A percentile compares a stretch with the other conserved stretches of the same genome.
phyloP scores from a whole-genome alignment of 2,329 filamentous ascomycete genomes.

The Talaromyces sp. region DNA sequence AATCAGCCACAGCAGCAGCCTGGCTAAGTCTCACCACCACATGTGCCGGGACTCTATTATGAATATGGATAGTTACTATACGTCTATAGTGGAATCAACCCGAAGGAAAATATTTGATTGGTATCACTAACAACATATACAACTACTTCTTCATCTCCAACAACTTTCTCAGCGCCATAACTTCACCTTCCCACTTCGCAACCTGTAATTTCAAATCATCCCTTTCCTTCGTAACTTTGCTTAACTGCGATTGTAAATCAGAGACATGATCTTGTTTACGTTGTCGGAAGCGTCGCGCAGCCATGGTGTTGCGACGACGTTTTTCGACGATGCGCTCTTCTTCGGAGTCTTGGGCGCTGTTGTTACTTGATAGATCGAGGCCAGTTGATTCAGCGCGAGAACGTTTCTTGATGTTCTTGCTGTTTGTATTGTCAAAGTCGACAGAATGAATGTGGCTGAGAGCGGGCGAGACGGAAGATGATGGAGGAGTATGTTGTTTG shows the following conservation, averaged over 20 bases:
- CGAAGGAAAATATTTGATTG: not conserved
- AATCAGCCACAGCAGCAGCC: not conserved
- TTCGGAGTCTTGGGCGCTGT: constrained; percentile 18
- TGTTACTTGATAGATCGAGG: constrained; percentile 13
- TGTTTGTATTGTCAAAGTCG: not conserved
- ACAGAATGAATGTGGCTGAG: constrained; percentile 9
- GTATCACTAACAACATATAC: not conserved
- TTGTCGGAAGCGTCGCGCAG: constrained; percentile 37
- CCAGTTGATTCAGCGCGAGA: constrained; percentile 10
- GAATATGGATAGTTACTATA: not conserved
- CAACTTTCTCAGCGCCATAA: constrained; percentile 31
- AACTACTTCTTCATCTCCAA: constrained; percentile 19
- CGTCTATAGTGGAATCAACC: not conserved
- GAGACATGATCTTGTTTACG: constrained; percentile 33
- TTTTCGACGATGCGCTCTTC: constrained; percentile 26
- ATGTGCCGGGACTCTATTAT: not conserved
- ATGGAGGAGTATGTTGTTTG: constrained; percentile 9
- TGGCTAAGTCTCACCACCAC: not conserved
- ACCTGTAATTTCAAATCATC: constrained; percentile 35
- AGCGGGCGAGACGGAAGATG: constrained; percentile 8
- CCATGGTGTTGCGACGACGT: constrained; percentile 36
- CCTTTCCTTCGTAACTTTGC: constrained; percentile 30
- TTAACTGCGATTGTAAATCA: constrained; percentile 33
- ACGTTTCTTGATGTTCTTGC: constrained; percentile 11
- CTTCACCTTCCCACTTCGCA: constrained; percentile 37